phyloP scores from a whole-genome alignment of 2,329 filamentous ascomycete genomes.

The Claviceps maximensis region DNA sequence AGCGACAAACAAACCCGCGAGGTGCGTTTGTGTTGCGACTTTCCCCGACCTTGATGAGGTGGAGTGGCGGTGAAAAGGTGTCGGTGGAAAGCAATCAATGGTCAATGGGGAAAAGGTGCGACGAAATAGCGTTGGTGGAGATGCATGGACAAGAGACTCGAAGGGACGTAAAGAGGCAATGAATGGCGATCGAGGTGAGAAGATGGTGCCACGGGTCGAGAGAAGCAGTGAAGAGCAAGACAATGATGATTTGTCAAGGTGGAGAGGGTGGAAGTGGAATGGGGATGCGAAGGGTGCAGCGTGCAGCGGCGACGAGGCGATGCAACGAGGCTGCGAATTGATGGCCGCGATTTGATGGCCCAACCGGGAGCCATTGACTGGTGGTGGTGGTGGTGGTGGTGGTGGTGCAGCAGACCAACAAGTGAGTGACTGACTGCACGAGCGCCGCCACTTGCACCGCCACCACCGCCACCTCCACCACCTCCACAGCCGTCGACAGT shows the following conservation, averaged over 20 bases:
- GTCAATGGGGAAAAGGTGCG: background rate
- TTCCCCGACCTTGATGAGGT: background rate
- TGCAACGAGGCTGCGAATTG: slow-evolving; percentile 9
- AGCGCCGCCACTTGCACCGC: background rate
- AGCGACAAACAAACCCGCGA: background rate
- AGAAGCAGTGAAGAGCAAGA: background rate
- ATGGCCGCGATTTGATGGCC: background rate
- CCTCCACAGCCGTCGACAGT: background rate
- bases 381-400: background rate
- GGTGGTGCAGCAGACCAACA: background rate
- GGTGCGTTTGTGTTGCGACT: background rate
- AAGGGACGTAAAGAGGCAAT: background rate
- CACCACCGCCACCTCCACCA: background rate
- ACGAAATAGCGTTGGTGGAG: background rate
- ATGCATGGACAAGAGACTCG: too few relatives aligned
- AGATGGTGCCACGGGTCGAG: background rate
- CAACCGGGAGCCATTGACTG: background rate
- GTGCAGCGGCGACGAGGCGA: slow-evolving; percentile 4
- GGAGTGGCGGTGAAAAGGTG: background rate
- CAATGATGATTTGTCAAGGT: background rate
- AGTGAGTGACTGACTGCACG: too few relatives aligned
- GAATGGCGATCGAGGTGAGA: background rate
- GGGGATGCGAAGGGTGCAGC: background rate
- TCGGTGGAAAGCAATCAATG: background rate
- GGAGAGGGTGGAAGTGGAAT: background rate